Evolutionary conservation across 805 yeast genomes (phyloP).

Genomic region (Starmerella scarabaei): DNA sequence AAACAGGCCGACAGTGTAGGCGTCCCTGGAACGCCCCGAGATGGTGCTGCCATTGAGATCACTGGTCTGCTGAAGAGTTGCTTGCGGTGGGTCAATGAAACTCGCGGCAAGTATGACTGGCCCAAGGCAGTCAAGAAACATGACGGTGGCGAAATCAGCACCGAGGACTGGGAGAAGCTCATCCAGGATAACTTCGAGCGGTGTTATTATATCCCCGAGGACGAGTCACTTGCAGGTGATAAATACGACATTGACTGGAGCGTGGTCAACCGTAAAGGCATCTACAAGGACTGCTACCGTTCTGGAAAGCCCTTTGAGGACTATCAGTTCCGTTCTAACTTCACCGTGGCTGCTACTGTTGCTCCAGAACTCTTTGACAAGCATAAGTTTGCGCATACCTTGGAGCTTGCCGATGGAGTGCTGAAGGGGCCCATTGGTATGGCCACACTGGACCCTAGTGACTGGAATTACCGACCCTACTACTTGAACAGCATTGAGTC

Average conservation of each 20-base stretch:
- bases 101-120: conserved; percentile 49
- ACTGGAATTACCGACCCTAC: conserved; percentile 81
- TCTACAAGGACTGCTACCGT: conserved; percentile 73
- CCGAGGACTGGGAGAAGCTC: conserved; percentile 60
- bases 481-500: conserved; percentile 70
- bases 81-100: conserved; percentile 59
- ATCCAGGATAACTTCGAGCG: conserved; percentile 64
- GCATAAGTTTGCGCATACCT: conserved; percentile 47
- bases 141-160: conserved; percentile 44
- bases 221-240: conserved; percentile 36
- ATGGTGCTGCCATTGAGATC: conserved; percentile 91
- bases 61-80: conserved; percentile 78
- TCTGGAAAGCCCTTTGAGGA: conserved; percentile 86
- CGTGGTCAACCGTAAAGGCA: conserved; percentile 78
- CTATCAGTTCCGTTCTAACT: conserved; percentile 84
- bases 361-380: conserved; percentile 82
- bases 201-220: conserved; percentile 59
- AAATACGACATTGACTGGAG: conserved; percentile 47
- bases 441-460: conserved; percentile 85
- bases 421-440: conserved; percentile 86
- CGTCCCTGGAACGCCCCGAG: conserved; percentile 94
- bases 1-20: conserved; percentile 71
- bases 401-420: conserved; percentile 54
- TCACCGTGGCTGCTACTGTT: conserved; percentile 82
- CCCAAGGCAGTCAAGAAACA: conserved; percentile 40